Conservation (phyloP, 257 asterid genomes). For the Solanum infundibuliforme region DNA sequence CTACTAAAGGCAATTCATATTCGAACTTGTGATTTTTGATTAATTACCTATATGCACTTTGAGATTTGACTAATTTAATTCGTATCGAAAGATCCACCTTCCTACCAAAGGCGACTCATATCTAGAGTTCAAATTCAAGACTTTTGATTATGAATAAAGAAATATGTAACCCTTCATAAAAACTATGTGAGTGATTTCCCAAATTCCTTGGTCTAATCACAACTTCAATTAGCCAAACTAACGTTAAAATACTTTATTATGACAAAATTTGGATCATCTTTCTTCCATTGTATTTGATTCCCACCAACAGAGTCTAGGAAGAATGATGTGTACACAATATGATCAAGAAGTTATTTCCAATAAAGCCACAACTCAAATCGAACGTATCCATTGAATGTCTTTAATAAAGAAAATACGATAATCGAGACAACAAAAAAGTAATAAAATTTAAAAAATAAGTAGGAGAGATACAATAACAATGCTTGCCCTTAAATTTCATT, state of each 20-base stretch:
- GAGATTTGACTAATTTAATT: not conserved
- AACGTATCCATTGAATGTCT: not conserved
- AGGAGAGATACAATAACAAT: not conserved
- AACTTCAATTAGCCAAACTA: not conserved
- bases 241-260: not conserved
- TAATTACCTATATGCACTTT: not conserved
- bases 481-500: not conserved
- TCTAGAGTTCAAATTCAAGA: not conserved
- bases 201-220: not conserved
- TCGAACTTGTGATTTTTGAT: accelerated
- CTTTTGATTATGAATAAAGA: not conserved
- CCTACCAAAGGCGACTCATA: not conserved
- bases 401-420: too few relatives aligned
- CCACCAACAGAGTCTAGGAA: too few relatives aligned
- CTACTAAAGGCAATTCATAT: too few relatives aligned
- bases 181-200: not conserved
- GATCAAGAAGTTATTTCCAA: too few relatives aligned
- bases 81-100: not conserved
- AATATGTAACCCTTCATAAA: not conserved
- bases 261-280: not conserved
- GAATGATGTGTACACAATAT: too few relatives aligned
- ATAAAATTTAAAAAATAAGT: too few relatives aligned
- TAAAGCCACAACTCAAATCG: too few relatives aligned
- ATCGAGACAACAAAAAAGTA: too few relatives aligned
- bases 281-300: too few relatives aligned